Evolutionary conservation across 441 rosid species (phyloP).

Genomic region (Brassica hybrid): DNA sequence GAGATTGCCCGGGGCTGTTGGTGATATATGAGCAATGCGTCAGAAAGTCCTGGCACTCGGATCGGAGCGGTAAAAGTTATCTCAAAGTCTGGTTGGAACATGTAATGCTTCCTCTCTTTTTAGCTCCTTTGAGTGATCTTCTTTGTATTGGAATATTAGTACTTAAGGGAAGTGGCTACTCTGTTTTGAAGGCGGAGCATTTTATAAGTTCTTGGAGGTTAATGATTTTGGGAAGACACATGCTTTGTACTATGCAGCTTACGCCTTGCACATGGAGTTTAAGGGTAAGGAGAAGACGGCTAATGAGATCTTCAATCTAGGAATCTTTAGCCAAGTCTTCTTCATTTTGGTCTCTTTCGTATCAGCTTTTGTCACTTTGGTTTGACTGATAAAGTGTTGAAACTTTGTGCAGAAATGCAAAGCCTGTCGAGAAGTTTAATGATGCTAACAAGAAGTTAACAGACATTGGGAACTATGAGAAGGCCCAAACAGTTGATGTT

Average conservation of each 20-base stretch:
- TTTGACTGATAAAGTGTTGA: background rate
- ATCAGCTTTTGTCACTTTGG: too few species aligned
- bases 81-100: background rate
- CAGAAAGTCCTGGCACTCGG: background rate
- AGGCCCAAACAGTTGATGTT: slow-evolving; percentile 41
- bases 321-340: slow-evolving; percentile 62
- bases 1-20: too few species aligned
- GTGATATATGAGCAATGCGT: too few species aligned
- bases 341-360: background rate
- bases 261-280: slow-evolving; percentile 78
- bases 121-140: background rate
- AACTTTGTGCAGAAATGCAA: slow-evolving; percentile 56
- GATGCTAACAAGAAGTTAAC: slow-evolving; percentile 60
- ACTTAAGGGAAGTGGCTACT: background rate
- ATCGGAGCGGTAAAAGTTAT: background rate
- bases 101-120: background rate
- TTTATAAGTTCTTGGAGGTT: slow-evolving; percentile 76
- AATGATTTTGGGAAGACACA: slow-evolving; percentile 82
- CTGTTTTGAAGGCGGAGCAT: background rate
- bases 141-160: background rate
- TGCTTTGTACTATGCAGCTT: slow-evolving; percentile 58
- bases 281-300: slow-evolving; percentile 73
- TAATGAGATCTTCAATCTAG: slow-evolving; percentile 73
- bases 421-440: slow-evolving; percentile 69
- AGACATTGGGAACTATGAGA: slow-evolving; percentile 47